These are phyloP conservation scores for Cucurbita moschata DNA, from an alignment of 306 rosid genomes.

Conservation along the genomic window DNA sequence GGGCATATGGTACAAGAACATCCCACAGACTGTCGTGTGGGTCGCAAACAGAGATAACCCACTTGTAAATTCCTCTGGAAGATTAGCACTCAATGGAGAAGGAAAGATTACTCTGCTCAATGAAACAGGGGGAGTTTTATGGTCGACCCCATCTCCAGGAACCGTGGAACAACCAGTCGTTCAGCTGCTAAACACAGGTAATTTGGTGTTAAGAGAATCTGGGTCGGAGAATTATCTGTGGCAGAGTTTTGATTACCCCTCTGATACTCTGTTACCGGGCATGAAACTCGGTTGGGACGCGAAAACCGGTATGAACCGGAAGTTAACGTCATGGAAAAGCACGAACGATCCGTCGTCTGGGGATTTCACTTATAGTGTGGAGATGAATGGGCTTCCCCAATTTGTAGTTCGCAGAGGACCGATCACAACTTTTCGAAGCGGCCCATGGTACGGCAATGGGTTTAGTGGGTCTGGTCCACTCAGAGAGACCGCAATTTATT, in stretches of 20 bases:
- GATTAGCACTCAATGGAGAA: conserved; percentile 12
- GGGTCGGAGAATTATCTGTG: conserved; percentile 19
- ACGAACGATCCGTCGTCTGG: conserved; percentile 27
- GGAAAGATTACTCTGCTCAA: conserved; percentile 27
- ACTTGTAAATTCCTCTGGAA: conserved; percentile 3
- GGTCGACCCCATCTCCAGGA: conserved; percentile 21
- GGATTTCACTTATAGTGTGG: conserved; percentile 22
- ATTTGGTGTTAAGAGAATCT: conserved; percentile 22
- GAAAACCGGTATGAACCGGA: conserved; percentile 26
- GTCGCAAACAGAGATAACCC: conserved; percentile 37
- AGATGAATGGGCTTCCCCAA: conserved; percentile 30
- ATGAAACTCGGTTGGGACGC: conserved; percentile 36
- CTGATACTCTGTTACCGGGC: conserved; percentile 31
- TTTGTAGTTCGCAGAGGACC: conserved; percentile 20
- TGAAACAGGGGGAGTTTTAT: conserved; percentile 9
- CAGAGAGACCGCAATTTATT: conserved; percentile 21
- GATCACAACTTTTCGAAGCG: conserved; percentile 25
- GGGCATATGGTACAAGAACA: conserved; percentile 32
- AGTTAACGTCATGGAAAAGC: conserved; percentile 34
- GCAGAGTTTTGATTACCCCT: conserved; percentile 49
- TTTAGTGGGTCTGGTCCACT: conserved; percentile 18
- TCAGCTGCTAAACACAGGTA: conserved; percentile 31
- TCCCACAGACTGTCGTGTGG: conserved; percentile 22
- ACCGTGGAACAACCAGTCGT: conserved; percentile 11
- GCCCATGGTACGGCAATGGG: conserved; percentile 34